A percentile compares a stretch with the other conserved stretches of the same genome.
phyloP scores from a whole-genome alignment of 1,139 yeast species.

The Groenewaldozyma auringiensis region DNA sequence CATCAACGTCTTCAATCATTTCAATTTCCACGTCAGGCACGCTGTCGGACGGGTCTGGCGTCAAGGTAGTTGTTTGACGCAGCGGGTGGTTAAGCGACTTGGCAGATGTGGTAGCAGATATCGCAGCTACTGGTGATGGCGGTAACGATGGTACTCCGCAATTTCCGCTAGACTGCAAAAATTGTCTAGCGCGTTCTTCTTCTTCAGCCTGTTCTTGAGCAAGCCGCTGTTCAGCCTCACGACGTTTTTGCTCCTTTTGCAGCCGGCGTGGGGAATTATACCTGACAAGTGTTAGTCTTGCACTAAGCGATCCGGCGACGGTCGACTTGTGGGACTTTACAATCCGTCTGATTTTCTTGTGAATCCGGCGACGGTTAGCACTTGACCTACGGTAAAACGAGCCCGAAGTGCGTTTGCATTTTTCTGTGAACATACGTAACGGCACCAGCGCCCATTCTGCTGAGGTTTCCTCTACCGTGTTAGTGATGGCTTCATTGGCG shows the following conservation, averaged over 20 bases:
- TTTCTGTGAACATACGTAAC: background rate
- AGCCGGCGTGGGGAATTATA: constrained; percentile 1
- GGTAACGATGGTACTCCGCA: no score
- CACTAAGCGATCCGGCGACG: constrained; percentile 1
- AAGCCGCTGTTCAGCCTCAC: background rate
- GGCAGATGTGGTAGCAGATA: background rate
- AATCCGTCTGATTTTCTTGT: background rate
- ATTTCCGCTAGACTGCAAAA: background rate
- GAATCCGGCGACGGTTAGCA: constrained; percentile 1
- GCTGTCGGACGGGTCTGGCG: background rate
- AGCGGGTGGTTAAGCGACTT: background rate
- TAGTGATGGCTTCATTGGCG: background rate
- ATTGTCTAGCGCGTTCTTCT: background rate
- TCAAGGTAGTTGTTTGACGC: background rate
- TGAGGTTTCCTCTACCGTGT: background rate
- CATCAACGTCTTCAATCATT: background rate
- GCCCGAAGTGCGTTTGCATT: background rate
- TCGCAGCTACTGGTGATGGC: background rate
- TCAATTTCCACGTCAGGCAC: background rate
- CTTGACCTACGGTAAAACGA: background rate
- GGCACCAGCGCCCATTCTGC: background rate
- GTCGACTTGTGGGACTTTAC: background rate
- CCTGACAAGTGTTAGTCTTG: background rate
- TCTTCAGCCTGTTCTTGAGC: background rate
- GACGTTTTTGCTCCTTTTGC: constrained; percentile 1